Evolutionary conservation across 495 filamentous ascomycete genomes (phyloP), one percentile per base, ranked within the genome.

Genomic region (Lineolata rhizophorae): DNA sequence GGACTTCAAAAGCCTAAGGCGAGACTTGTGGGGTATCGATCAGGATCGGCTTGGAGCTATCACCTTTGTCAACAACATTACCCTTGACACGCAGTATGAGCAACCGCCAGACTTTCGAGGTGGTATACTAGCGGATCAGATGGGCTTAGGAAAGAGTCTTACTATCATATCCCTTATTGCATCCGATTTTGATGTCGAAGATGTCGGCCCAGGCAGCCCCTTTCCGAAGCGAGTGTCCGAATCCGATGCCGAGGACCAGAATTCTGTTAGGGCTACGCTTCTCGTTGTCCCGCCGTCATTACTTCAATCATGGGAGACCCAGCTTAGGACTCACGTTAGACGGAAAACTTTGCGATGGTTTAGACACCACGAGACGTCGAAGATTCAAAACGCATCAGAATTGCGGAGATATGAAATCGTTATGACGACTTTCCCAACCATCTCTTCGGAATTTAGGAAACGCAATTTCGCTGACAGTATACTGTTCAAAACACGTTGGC

Each of bases 91-190:
- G 3, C 34, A 31, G 19, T 13, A 4, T 11, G 27, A 30, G 20
- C 13, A 4, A 8, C 34, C 34, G 6, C 34, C 34, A 5, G 8
- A n/a, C 4, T 36, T 32, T 11, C 12, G 4, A 10, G 34, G 34
- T 8, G 34, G 34, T 6, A 2, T 36, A 30, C 27, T 36, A 19
- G 12, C 34, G 4, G 34, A 36, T 20, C 25, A 36, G 16, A 36
- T 36, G 34, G 34, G 34, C 5, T 19, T 36, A 10, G 34, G 34
- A 2, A 36, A 36, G 16, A 17, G 27, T 4, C 17, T 36, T 5
- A 36, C 14, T 19, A 36, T 36, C 15, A 36, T 36, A 10, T 26
- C 34, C 17, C 22, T 36, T 8, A 32, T 36, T 4, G 14, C 34
- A 5, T 19, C 14, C 5, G 34, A 31, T 14, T 20, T 22, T 11